Evolutionary conservation across 495 filamentous ascomycete species (phyloP).

Genomic region (Rostrohypoxylon terebratum): DNA sequence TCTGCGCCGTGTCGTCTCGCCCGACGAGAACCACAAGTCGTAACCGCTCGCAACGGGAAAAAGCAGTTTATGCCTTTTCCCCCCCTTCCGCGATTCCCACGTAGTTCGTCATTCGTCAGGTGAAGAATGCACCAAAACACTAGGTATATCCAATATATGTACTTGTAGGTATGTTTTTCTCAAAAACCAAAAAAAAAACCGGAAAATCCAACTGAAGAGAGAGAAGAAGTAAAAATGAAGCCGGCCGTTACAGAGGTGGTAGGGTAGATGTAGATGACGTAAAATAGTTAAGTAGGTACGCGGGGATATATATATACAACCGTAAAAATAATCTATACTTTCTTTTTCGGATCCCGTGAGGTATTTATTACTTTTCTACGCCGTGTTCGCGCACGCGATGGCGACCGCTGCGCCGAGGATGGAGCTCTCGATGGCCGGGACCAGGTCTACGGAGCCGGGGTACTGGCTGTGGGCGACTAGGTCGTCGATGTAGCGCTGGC

Average conservation of each 20-base stretch:
- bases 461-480: slow-evolving; percentile 52
- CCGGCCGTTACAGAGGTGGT: not conserved
- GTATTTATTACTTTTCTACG: slow-evolving; percentile 5
- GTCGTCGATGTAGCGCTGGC: slow-evolving; percentile 64
- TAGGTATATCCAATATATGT: slow-evolving; percentile 7
- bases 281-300: slow-evolving; percentile 3
- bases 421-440: slow-evolving; percentile 69
- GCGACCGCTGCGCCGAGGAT: slow-evolving; percentile 73
- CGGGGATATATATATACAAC: slow-evolving; percentile 23
- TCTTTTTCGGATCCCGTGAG: slow-evolving; percentile 7
- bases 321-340: slow-evolving; percentile 12
- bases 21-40: not conserved
- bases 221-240: not conserved
- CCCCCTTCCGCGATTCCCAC: not conserved
- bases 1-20: not conserved
- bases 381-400: slow-evolving; percentile 57
- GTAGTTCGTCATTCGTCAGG: slow-evolving; percentile 6
- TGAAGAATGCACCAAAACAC: slow-evolving; percentile 7
- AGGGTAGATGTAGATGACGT: not conserved
- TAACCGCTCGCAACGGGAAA: not conserved
- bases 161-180: slow-evolving; percentile 14
- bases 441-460: slow-evolving; percentile 60
- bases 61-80: slow-evolving; percentile 29
- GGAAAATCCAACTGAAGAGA: not conserved
- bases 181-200: not conserved